Base-by-base conservation (phyloP, 2,329 filamentous ascomycete genomes). In the Fusarium sp. region DNA sequence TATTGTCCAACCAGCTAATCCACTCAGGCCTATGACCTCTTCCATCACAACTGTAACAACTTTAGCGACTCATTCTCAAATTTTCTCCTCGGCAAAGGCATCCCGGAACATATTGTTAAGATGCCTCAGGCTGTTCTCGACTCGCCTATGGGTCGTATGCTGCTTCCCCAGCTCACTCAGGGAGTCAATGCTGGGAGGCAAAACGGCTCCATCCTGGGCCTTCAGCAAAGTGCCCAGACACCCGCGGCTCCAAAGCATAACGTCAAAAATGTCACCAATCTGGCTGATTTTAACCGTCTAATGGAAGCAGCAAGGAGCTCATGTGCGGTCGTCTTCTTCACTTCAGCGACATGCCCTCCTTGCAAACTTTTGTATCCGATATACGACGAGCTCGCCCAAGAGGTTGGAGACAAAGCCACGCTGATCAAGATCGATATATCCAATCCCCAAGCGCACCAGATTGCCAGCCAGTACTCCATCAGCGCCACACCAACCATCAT, bases 41-140 rank as follows among this genome's bases (percentile, higher is more conserved):
- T 89, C 81, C 94, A 85, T 77, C 95, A 98, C 83, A 99, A 99
- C 80, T 98, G 96, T 85, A 99, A 98, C 84, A 98, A 98, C 82
- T 99, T 98, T 82, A 94, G 93, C 5, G 96, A 98, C 79, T 95
- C 98, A 70, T 92, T 98, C 74, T 87, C 94, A 71, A 96, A 94
- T 82, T 98, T 98, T 72, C 86, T 98, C 0, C 86, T 98, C 1
- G 96, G 96, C 24, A 93, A 92, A 75, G 93, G 94, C 4, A 98
- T 98, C 68, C 96, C 96, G 0, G 89, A 92, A 1, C 92, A 97
- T 77, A 98, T 99, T 74, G 89, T 90, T 33, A 94, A 92, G 74
- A 91, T 98, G 80, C 96, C 96, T 0, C 89, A 95, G 78, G 93
- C 92, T 1, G 95, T 98, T 10, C 87, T 98, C 14, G 91, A 93